phyloP scores from a whole-genome alignment of 1,284 basidiomycete species.

The Hemileia vastatrix region DNA sequence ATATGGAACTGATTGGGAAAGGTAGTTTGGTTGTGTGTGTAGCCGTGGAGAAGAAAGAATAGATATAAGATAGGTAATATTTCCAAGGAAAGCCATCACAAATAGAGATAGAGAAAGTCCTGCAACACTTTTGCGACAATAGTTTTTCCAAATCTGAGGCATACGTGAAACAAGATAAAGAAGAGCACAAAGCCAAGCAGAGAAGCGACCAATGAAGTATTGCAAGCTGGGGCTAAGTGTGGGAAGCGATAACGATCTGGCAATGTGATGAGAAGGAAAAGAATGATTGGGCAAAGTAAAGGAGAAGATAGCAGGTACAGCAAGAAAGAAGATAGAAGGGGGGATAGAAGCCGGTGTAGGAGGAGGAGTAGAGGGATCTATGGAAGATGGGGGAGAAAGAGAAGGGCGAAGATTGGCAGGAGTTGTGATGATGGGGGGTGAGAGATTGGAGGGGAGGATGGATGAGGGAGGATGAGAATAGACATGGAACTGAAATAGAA shows the following conservation, averaged over 20 bases:
- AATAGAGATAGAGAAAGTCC: conserved; percentile 15
- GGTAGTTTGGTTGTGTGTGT: not conserved
- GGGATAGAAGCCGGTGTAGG: not conserved
- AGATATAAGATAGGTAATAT: conserved; percentile 10
- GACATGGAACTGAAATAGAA: conserved; percentile 3
- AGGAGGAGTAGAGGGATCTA: not conserved
- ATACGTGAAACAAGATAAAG: conserved; percentile 14
- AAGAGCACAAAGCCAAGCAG: conserved; percentile 13
- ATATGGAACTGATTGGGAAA: conserved; percentile 4
- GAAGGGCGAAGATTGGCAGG: not conserved
- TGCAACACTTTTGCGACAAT: conserved; percentile 5
- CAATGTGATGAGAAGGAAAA: not conserved
- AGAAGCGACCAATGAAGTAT: conserved; percentile 1
- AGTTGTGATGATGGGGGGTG: not conserved
- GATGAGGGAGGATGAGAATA: conserved; percentile 4
- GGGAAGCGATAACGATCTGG: not conserved
- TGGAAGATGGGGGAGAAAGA: not conserved
- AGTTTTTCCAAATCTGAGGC: conserved; percentile 18
- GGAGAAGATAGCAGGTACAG: not conserved
- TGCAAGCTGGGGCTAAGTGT: not conserved
- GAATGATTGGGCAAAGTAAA: not conserved
- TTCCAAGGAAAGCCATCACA: conserved; percentile 15
- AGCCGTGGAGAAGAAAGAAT: conserved; percentile 9
- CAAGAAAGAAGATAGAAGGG: not conserved
- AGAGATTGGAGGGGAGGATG: not conserved